Evolutionary conservation across 345 rosid species (phyloP).

Genomic region (Capsella bursapastoris): DNA sequence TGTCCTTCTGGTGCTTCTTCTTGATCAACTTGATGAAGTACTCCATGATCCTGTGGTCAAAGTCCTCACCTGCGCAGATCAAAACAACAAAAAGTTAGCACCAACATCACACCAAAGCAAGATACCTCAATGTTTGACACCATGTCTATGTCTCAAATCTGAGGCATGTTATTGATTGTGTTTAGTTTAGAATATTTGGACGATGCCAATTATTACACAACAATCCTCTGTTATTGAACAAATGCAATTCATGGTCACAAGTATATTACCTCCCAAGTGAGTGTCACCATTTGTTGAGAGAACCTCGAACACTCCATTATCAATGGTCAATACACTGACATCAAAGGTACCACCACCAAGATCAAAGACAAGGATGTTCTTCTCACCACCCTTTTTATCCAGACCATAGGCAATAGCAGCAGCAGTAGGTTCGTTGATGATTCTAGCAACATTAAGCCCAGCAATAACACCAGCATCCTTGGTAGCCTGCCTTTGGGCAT

Average conservation of each 20-base stretch:
- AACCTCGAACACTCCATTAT: conserved; percentile 46
- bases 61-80: conserved; percentile 56
- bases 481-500: conserved; percentile 47
- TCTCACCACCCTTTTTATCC: conserved; percentile 48
- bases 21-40: conserved; percentile 65
- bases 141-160: no score
- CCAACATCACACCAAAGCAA: neutral
- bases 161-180: no score
- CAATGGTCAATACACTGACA: conserved; percentile 46
- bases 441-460: conserved; percentile 46
- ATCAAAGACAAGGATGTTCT: conserved; percentile 46
- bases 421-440: conserved; percentile 47
- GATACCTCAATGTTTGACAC: neutral
- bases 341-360: conserved; percentile 49
- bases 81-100: neutral
- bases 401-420: conserved; percentile 50
- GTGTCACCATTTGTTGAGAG: conserved; percentile 47
- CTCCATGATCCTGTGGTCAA: conserved; percentile 64
- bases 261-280: conserved; percentile 43
- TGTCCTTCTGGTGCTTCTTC: conserved; percentile 70
- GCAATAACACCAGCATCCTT: conserved; percentile 50
- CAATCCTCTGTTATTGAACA: neutral
- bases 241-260: neutral
- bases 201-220: neutral
- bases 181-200: no score